Conservation (phyloP, 1,284 basidiomycete genomes). For the Porphyrellus sp. region DNA sequence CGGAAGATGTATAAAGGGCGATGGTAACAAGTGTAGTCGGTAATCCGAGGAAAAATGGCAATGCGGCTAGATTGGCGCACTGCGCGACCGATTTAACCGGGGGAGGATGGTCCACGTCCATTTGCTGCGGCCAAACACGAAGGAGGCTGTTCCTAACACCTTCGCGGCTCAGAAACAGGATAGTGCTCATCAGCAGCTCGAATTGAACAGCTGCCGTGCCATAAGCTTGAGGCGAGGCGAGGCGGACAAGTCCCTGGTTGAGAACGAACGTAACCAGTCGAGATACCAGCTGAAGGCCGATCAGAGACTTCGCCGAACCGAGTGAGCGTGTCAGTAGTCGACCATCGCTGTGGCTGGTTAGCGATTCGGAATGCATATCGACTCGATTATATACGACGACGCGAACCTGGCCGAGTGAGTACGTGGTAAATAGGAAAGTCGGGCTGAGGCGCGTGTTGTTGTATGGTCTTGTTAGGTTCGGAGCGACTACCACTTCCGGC, state of each 20-base stretch:
- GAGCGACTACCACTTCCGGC: not conserved
- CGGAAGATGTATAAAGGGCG: conserved; percentile 48
- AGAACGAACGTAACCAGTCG: conserved; percentile 83
- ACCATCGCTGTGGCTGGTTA: conserved; percentile 6
- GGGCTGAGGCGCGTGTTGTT: too few relatives aligned
- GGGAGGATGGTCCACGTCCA: conserved; percentile 13
- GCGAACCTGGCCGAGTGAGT: too few relatives aligned
- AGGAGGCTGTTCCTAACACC: conserved; percentile 85
- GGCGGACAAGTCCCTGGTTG: conserved; percentile 84
- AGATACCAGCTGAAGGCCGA: conserved; percentile 83
- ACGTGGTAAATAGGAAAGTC: too few relatives aligned
- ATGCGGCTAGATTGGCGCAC: conserved; percentile 50
- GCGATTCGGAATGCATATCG: not conserved
- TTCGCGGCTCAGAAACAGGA: conserved; percentile 90
- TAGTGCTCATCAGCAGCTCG: conserved; percentile 82
- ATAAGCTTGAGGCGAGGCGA: conserved; percentile 83
- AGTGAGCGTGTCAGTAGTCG: conserved; percentile 44
- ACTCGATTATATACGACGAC: not conserved
- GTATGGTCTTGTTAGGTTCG: conserved; percentile 25
- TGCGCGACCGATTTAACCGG: conserved; percentile 15
- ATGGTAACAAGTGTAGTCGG: conserved; percentile 47
- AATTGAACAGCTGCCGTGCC: conserved; percentile 86
- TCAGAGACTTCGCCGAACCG: conserved; percentile 73
- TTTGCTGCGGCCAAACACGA: conserved; percentile 38
- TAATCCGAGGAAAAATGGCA: conserved; percentile 59